Conservation (phyloP, 345 rosid species). For the Luvunga scandens region DNA sequence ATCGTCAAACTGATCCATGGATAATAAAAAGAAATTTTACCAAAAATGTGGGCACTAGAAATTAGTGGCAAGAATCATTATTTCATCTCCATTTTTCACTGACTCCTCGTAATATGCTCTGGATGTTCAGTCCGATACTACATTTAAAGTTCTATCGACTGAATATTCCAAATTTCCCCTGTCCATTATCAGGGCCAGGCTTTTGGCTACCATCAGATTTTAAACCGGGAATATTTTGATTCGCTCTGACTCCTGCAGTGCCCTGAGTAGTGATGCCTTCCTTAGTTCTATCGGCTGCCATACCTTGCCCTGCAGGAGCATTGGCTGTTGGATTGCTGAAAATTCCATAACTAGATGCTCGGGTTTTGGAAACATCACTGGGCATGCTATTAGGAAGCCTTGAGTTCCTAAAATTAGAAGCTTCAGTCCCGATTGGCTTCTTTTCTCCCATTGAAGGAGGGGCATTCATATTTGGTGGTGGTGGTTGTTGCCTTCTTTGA, state of each 20-base stretch:
- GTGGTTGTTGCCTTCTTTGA: conserved; percentile 24
- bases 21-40: background rate
- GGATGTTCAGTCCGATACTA: background rate
- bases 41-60: background rate
- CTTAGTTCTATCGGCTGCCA: background rate
- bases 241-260: conserved; percentile 11
- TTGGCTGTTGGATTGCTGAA: conserved; percentile 44
- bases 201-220: conserved; percentile 11
- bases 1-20: background rate
- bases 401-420: conserved; percentile 14
- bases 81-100: background rate
- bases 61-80: background rate
- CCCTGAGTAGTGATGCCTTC: conserved; percentile 12
- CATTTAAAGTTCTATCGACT: conserved; percentile 18
- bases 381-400: conserved; percentile 25
- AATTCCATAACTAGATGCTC: conserved; percentile 47
- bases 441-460: conserved; percentile 15
- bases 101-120: background rate
- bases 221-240: conserved; percentile 1
- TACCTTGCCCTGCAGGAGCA: conserved; percentile 20
- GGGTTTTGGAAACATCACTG: conserved; percentile 15
- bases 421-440: conserved; percentile 17
- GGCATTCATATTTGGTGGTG: conserved; percentile 18
- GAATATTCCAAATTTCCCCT: conserved; percentile 29
- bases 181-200: conserved; percentile 12